Evolutionary conservation across 2,329 filamentous ascomycete species (phyloP), one percentile per base, ranked within the genome.

Genomic region (Beauveria scarabaeidicola): DNA sequence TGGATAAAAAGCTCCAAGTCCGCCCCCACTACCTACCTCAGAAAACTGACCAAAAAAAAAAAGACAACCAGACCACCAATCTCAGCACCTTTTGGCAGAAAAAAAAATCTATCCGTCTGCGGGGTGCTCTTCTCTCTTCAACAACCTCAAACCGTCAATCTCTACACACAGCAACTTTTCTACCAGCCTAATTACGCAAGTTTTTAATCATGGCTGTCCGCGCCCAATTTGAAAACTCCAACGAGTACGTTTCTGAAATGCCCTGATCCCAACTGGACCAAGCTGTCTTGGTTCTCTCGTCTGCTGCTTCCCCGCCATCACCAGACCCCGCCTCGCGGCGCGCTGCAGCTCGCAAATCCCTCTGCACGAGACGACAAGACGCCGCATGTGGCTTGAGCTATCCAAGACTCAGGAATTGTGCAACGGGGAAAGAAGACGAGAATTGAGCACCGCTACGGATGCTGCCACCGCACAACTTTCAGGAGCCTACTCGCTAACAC

Each of bases 191-290:
- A 65, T 54, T 44, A 43, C 40, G 29, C 40, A 17, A 40, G 40
- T 48, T 61, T 62, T 63, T 64, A 62, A 78, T 68, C 70, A 87
- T 87, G 85, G 83, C 85, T 70, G 83, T 87, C 61, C 83, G 85
- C 71, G 84, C 85, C 66, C 84, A 91, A 73, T 94, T 94, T 73
- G 90, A 94, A 77, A 93, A 92, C 79, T 93, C 89, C 69, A 93
- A 93, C 78, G 90, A 94, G 89, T 93, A 80, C 72, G 86, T 78
- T 52, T 56, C 36, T 17, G 13, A n/a, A 5, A 21, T 56, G 5
- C 29, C 41, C 25, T 46, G 29, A 10, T 58, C 32, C 29, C 47
- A 15, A 17, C n/a, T 38, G 38, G 15, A 9, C 7, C 6, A 19
- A 44, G 25, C 23, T 36, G 19, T 36, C 11, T 51, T 32, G n/a